Percentiles rank a stretch among this genome's conserved stretches.
phyloP scores from a whole-genome alignment of 305 asterid genomes.

The Fraxinus velutina region DNA sequence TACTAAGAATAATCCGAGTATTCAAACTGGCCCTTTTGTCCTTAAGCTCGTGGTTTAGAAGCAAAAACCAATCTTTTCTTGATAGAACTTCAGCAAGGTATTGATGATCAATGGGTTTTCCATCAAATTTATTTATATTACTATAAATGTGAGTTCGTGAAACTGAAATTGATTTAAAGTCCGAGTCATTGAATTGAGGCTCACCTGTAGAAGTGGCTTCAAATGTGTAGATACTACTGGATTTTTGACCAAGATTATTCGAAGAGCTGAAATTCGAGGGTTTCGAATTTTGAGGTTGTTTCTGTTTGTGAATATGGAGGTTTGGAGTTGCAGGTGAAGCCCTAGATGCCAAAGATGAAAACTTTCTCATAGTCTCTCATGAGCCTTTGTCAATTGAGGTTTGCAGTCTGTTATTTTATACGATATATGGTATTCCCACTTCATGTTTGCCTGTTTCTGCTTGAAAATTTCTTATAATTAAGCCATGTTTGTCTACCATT shows the following conservation, averaged over 20 bases:
- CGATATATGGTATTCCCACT: not conserved
- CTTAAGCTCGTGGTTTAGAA: slow-evolving; percentile 66
- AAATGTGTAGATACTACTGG: not conserved
- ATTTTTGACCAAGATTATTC: slow-evolving; percentile 27
- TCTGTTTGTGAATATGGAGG: slow-evolving; percentile 17
- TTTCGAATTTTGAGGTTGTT: slow-evolving; percentile 22
- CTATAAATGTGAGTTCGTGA: slow-evolving; percentile 26
- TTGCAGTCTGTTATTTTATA: not conserved
- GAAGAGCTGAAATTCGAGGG: slow-evolving; percentile 28
- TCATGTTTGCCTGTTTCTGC: not conserved
- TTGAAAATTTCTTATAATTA: not conserved
- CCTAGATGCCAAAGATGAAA: slow-evolving; percentile 63
- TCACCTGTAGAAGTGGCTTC: slow-evolving; percentile 41
- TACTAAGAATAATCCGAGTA: slow-evolving; percentile 46
- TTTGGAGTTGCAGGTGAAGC: slow-evolving; percentile 39
- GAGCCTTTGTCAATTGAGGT: slow-evolving; percentile 24
- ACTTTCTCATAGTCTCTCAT: slow-evolving; percentile 50
- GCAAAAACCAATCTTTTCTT: slow-evolving; percentile 76
- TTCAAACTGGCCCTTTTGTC: slow-evolving; percentile 41
- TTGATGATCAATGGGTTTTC: slow-evolving; percentile 46
- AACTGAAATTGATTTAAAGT: slow-evolving; percentile 36
- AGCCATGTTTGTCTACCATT: too few relatives aligned
- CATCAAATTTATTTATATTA: slow-evolving; percentile 14
- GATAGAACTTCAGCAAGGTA: slow-evolving; percentile 55
- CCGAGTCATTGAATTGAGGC: slow-evolving; percentile 31